A percentile compares a stretch with the other conserved stretches of the same genome.
Conservation (phyloP, 768 basidiomycete species). For the Pulveroboletus ravenelii region DNA sequence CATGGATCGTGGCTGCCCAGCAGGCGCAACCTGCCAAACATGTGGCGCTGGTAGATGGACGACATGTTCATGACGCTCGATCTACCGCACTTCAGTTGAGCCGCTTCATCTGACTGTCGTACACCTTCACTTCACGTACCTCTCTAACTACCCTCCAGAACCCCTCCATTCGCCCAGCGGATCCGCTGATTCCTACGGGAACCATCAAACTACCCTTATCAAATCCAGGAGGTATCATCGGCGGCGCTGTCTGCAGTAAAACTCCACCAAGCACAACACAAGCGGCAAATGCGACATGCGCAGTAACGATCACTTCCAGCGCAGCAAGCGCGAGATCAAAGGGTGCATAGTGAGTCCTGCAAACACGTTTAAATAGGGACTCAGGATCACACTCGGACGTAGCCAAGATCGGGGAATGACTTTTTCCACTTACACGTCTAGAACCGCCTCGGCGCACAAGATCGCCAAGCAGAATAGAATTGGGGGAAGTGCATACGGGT, state of each 20-base stretch:
- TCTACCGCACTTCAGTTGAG: slow-evolving; percentile 36
- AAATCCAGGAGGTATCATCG: slow-evolving; percentile 16
- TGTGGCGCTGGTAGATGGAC: slow-evolving; percentile 80
- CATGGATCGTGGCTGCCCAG: slow-evolving; percentile 21
- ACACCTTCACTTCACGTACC: slow-evolving; percentile 40
- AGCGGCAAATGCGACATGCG: slow-evolving; percentile 79
- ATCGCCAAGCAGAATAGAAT: slow-evolving; percentile 54
- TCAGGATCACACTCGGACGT: background rate
- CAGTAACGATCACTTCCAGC: slow-evolving; percentile 71
- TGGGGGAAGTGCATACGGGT: slow-evolving; percentile 72
- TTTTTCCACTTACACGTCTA: slow-evolving; percentile 51
- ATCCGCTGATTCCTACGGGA: slow-evolving; percentile 2
- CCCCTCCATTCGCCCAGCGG: slow-evolving; percentile 69
- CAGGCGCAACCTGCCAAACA: slow-evolving; percentile 78
- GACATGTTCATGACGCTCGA: slow-evolving; percentile 82
- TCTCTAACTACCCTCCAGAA: slow-evolving; percentile 81
- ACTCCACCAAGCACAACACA: slow-evolving; percentile 80
- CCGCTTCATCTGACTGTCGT: background rate
- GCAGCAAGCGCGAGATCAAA: slow-evolving; percentile 87
- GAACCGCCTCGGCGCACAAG: slow-evolving; percentile 45
- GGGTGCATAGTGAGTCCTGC: slow-evolving; percentile 52
- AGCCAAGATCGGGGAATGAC: background rate
- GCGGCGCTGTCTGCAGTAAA: slow-evolving; percentile 85
- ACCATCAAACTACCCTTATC: slow-evolving; percentile 11
- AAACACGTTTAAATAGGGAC: background rate